Evolutionary conservation across 345 rosid species (phyloP), one percentile per base, ranked within the genome.

Genomic region (Eucalyptus pauciflora): DNA sequence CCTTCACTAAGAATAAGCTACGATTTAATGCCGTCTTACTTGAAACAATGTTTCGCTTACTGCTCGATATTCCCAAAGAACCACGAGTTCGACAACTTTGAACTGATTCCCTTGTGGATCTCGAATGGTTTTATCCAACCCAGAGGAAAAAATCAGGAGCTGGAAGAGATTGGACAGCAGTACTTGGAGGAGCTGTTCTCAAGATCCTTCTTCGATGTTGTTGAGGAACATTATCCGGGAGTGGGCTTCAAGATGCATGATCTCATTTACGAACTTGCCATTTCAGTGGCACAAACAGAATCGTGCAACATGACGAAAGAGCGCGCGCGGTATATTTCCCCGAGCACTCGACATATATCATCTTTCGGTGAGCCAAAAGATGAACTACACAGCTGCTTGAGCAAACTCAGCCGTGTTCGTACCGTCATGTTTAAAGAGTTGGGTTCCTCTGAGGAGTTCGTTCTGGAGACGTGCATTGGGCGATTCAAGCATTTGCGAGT

Each of bases 31-130:
- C 94, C 93, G 10, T 43, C 92, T 29, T 49, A 89, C 62, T 90
- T 93, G 88, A 92, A 92, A 85, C 90, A 87, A 31, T 92, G 94
- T 87, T 92, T 92, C 51, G 92, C 93, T 24, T 89, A 86, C 14
- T 92, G 94, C 87, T 88, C 90, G 3, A 83, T 91, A 69, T 90
- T 90, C 45, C 93, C 93, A 0, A 93, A 89, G 86, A 91, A 89
- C 50, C 50, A 76, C 56, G 9, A 4, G 24, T 89, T 92, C 25
- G 4, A 67, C 7, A 89, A 87, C 27, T 56, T 88, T 1, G 58
- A 45, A n/a, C 37, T 93, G 12, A 87, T 91, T 51, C 58, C 2
- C 2, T 86, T 88, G 5, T 93, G 90, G 90, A 86, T 89, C 7
- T 86, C 90, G 9, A 86, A 29, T 8, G 90, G 88, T 18, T 88